Conservation (phyloP, 2,329 filamentous ascomycete species). For the Colletotrichum sp. region DNA sequence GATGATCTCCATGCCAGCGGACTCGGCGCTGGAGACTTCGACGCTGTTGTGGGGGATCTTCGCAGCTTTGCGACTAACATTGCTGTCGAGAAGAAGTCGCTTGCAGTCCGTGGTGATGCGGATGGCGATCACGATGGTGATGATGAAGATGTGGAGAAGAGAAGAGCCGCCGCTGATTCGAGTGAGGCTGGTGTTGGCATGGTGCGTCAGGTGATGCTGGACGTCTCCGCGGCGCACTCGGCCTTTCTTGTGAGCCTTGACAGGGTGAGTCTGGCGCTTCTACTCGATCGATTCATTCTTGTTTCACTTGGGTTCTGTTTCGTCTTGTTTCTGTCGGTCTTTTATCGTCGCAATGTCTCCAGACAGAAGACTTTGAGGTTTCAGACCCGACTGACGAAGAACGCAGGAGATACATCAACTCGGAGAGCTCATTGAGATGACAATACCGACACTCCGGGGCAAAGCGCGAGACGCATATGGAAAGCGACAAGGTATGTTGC, state of each 20-base stretch:
- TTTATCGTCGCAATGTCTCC: neutral
- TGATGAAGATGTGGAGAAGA: neutral
- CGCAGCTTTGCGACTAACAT: neutral
- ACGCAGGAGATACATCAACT: neutral
- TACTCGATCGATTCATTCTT: neutral
- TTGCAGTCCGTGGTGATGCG: neutral
- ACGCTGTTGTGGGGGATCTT: neutral
- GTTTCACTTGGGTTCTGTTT: neutral
- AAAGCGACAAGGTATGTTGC: neutral
- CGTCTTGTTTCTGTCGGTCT: neutral
- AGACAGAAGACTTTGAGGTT: neutral
- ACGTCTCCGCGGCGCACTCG: neutral
- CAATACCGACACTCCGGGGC: neutral
- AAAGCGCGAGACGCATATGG: neutral
- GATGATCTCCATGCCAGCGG: neutral
- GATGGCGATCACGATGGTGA: neutral
- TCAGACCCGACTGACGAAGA: neutral
- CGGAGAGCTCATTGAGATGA: neutral
- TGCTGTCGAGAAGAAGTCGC: neutral
- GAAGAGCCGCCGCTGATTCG: neutral
- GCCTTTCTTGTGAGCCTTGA: neutral
- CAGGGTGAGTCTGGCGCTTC: neutral
- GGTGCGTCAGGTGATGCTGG: neutral
- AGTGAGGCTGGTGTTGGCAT: neutral
- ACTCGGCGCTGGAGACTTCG: neutral